Evolutionary conservation across 78 protist species (phyloP).

Genomic region (Salpingoeca rosetta): DNA sequence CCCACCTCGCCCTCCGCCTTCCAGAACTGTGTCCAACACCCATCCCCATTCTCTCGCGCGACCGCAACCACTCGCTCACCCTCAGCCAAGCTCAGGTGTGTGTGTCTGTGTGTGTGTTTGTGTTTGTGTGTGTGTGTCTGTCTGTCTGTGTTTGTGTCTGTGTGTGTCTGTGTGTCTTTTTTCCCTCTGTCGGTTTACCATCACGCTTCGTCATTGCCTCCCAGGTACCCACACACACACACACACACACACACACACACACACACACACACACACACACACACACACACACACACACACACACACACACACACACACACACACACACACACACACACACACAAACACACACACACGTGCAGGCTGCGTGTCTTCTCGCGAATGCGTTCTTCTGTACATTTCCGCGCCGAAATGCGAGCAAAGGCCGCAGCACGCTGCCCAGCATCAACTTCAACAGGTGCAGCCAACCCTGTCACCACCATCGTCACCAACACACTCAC

Average conservation of each 20-base stretch:
- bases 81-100: background rate
- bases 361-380: conserved; percentile 9
- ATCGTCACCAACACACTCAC: background rate
- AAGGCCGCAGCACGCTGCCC: background rate
- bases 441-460: background rate
- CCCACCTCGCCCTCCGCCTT: background rate
- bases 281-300: no score
- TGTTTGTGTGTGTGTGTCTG: no score
- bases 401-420: background rate
- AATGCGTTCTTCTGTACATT: conserved; percentile 8
- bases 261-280: no score
- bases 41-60: conserved; percentile 1
- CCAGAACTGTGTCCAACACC: background rate
- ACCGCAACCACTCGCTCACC: no score
- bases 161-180: no score
- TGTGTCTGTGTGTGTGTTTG: no score
- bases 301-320: no score
- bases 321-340: background rate
- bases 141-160: no score
- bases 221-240: no score
- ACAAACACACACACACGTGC: background rate
- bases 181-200: no score
- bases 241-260: no score
- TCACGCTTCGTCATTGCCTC: no score
- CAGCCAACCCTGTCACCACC: background rate